Evolutionary conservation across 768 basidiomycete genomes (phyloP).

Genomic region (Chlorophyllum brunneum): DNA sequence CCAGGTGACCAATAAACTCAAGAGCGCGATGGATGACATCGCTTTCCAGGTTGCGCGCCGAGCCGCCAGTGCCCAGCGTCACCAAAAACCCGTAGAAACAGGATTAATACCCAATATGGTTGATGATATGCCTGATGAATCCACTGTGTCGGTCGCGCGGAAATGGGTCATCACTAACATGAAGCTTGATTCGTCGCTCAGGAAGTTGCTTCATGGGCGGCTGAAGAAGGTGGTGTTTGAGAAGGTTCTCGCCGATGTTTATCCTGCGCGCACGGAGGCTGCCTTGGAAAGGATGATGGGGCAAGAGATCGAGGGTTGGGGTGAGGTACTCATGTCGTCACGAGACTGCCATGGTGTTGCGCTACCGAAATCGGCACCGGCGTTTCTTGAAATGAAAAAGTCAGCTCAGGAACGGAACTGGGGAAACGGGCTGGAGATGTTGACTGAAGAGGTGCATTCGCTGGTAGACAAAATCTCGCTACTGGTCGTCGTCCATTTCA

Average conservation of each 20-base stretch:
- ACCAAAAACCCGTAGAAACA: slow-evolving; percentile 11
- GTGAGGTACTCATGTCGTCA: slow-evolving; percentile 3
- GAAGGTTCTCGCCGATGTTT: slow-evolving; percentile 51
- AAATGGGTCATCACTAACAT: slow-evolving; percentile 73
- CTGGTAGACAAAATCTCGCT: slow-evolving; percentile 71
- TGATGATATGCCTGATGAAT: slow-evolving; percentile 41
- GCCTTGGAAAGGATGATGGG: slow-evolving; percentile 13
- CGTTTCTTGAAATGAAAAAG: slow-evolving; percentile 4
- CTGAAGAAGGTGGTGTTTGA: slow-evolving; percentile 62
- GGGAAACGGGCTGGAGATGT: slow-evolving; percentile 66
- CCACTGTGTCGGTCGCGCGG: slow-evolving; percentile 55
- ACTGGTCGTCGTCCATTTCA: slow-evolving; percentile 69
- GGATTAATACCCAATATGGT: slow-evolving; percentile 22
- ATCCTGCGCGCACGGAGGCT: slow-evolving; percentile 35
- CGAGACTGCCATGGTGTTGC: slow-evolving; percentile 13
- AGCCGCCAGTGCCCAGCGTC: slow-evolving; percentile 43
- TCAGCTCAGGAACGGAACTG: slow-evolving; percentile 21
- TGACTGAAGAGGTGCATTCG: slow-evolving; percentile 63
- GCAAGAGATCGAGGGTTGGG: slow-evolving; percentile 9
- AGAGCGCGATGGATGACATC: slow-evolving; percentile 48
- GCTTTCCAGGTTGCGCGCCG: slow-evolving; percentile 74
- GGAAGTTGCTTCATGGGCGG: slow-evolving; percentile 56
- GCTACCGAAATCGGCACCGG: neutral
- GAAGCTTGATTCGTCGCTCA: slow-evolving; percentile 53
- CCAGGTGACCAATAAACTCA: slow-evolving; percentile 6